phyloP scores from a whole-genome alignment of 352 stramenopile species.

The Phytophthora fragariaefolia region DNA sequence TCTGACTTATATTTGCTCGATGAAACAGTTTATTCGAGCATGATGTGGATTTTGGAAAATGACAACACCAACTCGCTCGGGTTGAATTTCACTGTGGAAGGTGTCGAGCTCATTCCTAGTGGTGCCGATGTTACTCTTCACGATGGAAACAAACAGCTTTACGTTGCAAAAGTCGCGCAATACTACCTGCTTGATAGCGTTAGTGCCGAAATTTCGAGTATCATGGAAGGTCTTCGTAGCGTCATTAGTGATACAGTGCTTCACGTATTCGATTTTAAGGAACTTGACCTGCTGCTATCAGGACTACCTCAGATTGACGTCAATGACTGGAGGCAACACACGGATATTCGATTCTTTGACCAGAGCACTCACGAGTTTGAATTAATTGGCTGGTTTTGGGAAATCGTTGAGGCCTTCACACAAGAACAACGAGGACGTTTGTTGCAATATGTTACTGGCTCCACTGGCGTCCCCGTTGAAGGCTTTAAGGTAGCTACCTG shows the following conservation, averaged over 20 bases:
- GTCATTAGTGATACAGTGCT: slow-evolving; percentile 96
- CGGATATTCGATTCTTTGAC: slow-evolving; percentile 54
- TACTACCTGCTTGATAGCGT: slow-evolving; percentile 96
- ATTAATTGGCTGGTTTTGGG: slow-evolving; percentile 84
- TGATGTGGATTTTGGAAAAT: slow-evolving; percentile 68
- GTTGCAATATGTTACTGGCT: slow-evolving; percentile 88
- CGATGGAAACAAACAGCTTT: slow-evolving; percentile 96
- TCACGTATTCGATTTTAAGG: slow-evolving; percentile 98
- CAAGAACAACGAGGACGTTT: slow-evolving; percentile 70
- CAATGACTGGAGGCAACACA: slow-evolving; percentile 87
- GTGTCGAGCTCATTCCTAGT: slow-evolving; percentile 66
- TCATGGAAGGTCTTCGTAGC: slow-evolving; percentile 92
- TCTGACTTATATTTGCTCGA: slow-evolving; percentile 75
- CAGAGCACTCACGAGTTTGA: slow-evolving; percentile 45
- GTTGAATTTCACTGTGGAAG: slow-evolving; percentile 72
- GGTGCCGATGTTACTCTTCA: slow-evolving; percentile 78
- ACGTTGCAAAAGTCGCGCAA: slow-evolving; percentile 92
- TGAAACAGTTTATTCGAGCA: slow-evolving; percentile 74
- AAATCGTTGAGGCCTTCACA: slow-evolving; percentile 64
- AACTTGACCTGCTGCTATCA: slow-evolving; percentile 90
- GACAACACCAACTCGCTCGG: slow-evolving; percentile 56
- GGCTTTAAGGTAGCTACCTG: slow-evolving; percentile 63
- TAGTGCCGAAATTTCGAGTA: slow-evolving; percentile 82
- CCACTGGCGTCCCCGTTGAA: slow-evolving; percentile 79
- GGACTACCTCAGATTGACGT: slow-evolving; percentile 86